Conservation (phyloP, 805 yeast species). For the Starmerella vitae region DNA sequence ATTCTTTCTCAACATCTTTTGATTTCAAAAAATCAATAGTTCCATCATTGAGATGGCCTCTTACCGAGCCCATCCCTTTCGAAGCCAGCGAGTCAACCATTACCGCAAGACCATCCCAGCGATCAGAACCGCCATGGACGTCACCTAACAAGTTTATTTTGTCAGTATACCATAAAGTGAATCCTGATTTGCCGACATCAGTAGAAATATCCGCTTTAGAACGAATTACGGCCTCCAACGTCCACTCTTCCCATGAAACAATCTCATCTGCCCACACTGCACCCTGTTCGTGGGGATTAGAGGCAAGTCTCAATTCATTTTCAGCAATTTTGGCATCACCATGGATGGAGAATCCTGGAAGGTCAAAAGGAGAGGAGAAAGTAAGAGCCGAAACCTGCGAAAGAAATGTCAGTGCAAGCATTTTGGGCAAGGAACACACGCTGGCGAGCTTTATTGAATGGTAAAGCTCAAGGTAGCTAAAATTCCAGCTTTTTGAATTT, state of each 20-base stretch:
- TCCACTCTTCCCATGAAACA: conserved; percentile 27
- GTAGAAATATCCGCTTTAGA: conserved; percentile 15
- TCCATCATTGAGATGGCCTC: conserved; percentile 33
- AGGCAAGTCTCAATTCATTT: conserved; percentile 15
- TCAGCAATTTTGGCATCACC: conserved; percentile 1
- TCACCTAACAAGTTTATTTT: conserved; percentile 24
- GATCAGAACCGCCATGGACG: conserved; percentile 28
- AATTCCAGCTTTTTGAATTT: too few relatives aligned
- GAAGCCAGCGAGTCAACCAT: conserved; percentile 28
- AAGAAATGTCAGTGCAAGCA: too few relatives aligned
- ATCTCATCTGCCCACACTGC: conserved; percentile 26
- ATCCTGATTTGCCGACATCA: conserved; percentile 25
- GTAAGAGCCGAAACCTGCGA: not conserved
- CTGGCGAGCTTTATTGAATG: too few relatives aligned
- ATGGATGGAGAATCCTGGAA: not conserved
- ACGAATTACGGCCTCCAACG: conserved; percentile 26
- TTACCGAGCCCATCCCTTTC: conserved; percentile 23
- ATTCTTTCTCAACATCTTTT: conserved; percentile 22
- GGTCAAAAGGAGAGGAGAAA: not conserved
- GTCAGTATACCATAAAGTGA: conserved; percentile 29
- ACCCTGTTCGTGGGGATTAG: conserved; percentile 18
- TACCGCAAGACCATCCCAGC: conserved; percentile 32
- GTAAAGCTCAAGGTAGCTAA: too few relatives aligned
- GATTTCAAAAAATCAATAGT: conserved; percentile 19
- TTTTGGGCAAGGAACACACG: too few relatives aligned